Conservation (phyloP, 2,329 filamentous ascomycete genomes). For the Alternaria brassicae region DNA sequence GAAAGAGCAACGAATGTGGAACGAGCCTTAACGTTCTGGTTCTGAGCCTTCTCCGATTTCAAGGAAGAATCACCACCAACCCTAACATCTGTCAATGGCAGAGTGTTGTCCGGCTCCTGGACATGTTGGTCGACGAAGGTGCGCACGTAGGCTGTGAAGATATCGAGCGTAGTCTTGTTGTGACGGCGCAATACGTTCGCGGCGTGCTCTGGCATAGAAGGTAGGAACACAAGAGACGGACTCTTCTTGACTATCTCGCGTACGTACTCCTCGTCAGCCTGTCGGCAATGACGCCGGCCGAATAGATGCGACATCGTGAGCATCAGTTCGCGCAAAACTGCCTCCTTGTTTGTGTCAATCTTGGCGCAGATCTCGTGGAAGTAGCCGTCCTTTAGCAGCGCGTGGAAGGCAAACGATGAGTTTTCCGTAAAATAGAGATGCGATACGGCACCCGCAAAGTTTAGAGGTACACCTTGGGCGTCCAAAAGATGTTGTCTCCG, state of each 20-base stretch:
- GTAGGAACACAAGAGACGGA: conserved; percentile 71
- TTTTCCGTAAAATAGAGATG: conserved; percentile 82
- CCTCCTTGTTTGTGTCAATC: conserved; percentile 59
- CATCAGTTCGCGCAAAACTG: conserved; percentile 66
- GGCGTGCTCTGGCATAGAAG: conserved; percentile 65
- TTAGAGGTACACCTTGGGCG: conserved; percentile 67
- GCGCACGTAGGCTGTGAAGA: conserved; percentile 72
- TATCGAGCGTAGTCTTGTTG: conserved; percentile 69
- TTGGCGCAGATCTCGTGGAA: conserved; percentile 69
- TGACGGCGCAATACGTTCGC: conserved; percentile 64
- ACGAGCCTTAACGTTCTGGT: conserved; percentile 58
- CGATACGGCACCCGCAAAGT: conserved; percentile 73
- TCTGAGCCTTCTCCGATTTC: conserved; percentile 18
- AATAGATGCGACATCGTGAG: conserved; percentile 76
- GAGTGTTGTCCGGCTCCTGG: conserved; percentile 57
- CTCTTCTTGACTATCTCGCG: conserved; percentile 62
- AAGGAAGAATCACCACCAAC: conserved; percentile 48
- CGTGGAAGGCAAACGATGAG: conserved; percentile 77
- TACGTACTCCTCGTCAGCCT: conserved; percentile 57
- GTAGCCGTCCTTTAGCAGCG: conserved; percentile 73
- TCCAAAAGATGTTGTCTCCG: conserved; percentile 72
- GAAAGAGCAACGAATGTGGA: conserved; percentile 77
- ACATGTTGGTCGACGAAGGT: conserved; percentile 73
- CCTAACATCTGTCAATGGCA: conserved; percentile 66
- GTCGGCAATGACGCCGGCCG: conserved; percentile 62